Evolutionary conservation across 805 yeast genomes (phyloP).

Genomic region (Wickerhamiella azymoides): DNA sequence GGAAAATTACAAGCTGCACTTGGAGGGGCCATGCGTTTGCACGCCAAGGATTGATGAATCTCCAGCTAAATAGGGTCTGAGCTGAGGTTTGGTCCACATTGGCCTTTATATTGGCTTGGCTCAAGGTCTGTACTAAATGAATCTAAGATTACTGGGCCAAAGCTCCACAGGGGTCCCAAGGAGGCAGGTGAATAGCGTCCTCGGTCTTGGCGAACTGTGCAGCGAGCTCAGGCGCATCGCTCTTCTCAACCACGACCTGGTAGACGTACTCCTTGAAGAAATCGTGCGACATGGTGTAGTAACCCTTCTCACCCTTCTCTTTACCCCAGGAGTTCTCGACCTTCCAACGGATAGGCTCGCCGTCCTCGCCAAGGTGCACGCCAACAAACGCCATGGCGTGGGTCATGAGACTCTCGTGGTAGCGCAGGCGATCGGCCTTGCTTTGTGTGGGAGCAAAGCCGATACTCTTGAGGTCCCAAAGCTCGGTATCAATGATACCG

Average conservation of each 20-base stretch:
- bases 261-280: constrained; percentile 64
- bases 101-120: no score
- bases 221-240: constrained; percentile 33
- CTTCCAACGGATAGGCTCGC: constrained; percentile 51
- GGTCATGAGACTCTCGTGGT: constrained; percentile 67
- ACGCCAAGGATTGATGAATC: no score
- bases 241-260: constrained; percentile 50
- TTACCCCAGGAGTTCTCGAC: constrained; percentile 74
- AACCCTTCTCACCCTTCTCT: constrained; percentile 52
- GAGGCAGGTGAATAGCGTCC: constrained; percentile 45
- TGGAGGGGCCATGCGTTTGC: no score
- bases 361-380: constrained; percentile 53
- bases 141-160: constrained; percentile 35
- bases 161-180: constrained; percentile 75
- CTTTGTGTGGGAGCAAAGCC: constrained; percentile 34
- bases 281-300: constrained; percentile 56
- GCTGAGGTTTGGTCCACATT: no score
- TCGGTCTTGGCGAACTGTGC: constrained; percentile 28
- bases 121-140: no score
- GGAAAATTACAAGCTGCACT: no score
- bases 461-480: constrained; percentile 47
- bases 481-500: constrained; percentile 60
- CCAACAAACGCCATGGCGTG: constrained; percentile 84
- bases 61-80: no score
- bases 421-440: constrained; percentile 57